phyloP scores from a whole-genome alignment of 306 rosid species.

The Castanospermum australe region DNA sequence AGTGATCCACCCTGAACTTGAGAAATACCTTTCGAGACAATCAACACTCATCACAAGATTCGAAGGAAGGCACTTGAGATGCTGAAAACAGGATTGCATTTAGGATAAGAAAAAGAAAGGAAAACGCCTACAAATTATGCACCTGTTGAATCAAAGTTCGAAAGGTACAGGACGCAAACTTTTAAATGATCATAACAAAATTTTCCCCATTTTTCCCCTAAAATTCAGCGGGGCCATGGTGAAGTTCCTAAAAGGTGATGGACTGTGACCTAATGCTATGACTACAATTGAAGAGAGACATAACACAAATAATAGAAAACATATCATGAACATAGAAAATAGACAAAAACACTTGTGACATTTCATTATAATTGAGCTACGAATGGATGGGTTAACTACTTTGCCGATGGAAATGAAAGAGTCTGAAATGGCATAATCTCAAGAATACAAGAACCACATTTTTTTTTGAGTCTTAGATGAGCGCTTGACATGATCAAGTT shows the following conservation, averaged over 20 bases:
- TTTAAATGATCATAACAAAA: neutral
- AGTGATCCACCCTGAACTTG: neutral
- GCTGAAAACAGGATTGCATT: neutral
- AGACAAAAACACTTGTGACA: neutral
- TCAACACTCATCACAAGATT: neutral
- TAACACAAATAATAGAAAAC: constrained; percentile 11
- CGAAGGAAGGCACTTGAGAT: neutral
- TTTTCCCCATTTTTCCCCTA: neutral
- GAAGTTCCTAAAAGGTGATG: neutral
- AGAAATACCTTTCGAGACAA: neutral
- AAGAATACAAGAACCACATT: neutral
- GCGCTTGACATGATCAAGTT: neutral
- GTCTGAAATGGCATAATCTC: neutral
- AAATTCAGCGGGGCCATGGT: constrained; percentile 23
- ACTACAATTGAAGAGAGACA: neutral
- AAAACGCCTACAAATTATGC: neutral
- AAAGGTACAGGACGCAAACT: neutral
- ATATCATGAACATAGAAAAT: constrained; percentile 4
- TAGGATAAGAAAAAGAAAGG: neutral
- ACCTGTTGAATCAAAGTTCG: constrained; percentile 6
- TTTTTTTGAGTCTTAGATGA: neutral
- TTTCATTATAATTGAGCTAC: neutral
- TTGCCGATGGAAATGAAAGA: neutral
- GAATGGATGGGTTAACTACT: neutral
- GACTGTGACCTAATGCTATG: neutral